These are phyloP conservation scores for Aspergillus terreus DNA, from an alignment of 2,329 filamentous ascomycete genomes.

Conservation along the genomic window DNA sequence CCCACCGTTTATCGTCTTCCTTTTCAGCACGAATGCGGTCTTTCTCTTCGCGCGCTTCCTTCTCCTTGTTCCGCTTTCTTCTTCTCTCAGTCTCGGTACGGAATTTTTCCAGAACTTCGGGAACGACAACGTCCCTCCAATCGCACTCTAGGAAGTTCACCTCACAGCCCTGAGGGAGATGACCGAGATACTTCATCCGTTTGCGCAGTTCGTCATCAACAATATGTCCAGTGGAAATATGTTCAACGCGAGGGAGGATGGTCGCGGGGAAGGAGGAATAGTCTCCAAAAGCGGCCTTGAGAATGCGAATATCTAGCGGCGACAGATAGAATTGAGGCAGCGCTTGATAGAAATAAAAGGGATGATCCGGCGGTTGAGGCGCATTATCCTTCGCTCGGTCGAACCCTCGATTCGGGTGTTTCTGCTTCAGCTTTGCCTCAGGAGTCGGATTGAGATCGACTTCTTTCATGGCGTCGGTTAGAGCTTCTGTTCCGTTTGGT, in stretches of 20 bases:
- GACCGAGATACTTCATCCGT: constrained; percentile 79
- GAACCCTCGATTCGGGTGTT: constrained; percentile 11
- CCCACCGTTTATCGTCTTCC: constrained; percentile 63
- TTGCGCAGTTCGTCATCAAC: constrained; percentile 82
- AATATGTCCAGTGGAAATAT: constrained; percentile 81
- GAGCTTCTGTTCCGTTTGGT: constrained; percentile 17
- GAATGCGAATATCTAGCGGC: constrained; percentile 83
- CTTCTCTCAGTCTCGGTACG: constrained; percentile 71
- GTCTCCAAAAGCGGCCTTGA: constrained; percentile 82
- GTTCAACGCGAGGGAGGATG: constrained; percentile 80
- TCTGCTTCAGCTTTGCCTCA: constrained; percentile 22
- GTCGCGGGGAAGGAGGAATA: constrained; percentile 81
- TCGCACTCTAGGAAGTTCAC: constrained; percentile 90
- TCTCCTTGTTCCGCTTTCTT: constrained; percentile 74
- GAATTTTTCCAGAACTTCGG: constrained; percentile 72
- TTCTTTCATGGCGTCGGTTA: constrained; percentile 23
- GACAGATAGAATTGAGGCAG: constrained; percentile 86
- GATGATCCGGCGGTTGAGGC: constrained; percentile 46
- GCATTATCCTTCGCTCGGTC: constrained; percentile 33
- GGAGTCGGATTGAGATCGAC: constrained; percentile 16
- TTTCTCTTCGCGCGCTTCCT: constrained; percentile 80
- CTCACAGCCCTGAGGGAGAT: constrained; percentile 85
- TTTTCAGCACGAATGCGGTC: constrained; percentile 79
- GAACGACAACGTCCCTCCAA: constrained; percentile 83
- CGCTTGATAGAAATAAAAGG: constrained; percentile 84